Percentiles rank a stretch among this genome's conserved stretches.
phyloP scores from a whole-genome alignment of 495 filamentous ascomycete species.

The Parathielavia appendiculata region DNA sequence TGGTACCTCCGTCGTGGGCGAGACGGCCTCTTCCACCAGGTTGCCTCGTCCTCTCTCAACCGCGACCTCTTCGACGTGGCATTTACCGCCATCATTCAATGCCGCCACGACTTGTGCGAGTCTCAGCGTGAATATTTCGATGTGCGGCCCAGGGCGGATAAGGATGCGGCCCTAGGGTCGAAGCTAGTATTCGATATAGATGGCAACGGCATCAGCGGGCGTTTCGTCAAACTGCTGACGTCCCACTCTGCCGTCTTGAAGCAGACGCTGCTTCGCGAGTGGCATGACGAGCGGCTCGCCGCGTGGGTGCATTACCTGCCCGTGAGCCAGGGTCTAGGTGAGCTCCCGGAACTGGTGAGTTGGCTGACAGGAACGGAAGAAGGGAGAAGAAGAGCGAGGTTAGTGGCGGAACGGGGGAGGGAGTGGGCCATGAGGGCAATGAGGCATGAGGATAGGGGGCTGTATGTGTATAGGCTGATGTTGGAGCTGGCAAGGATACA shows the following conservation, averaged over 20 bases:
- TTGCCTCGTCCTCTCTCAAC: constrained; percentile 22
- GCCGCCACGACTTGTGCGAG: background rate
- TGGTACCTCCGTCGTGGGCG: background rate
- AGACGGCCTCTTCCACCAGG: constrained; percentile 19
- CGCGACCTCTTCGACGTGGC: constrained; percentile 9
- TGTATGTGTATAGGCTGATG: constrained; percentile 16
- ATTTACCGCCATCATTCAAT: constrained; percentile 16
- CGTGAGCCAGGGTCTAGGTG: constrained; percentile 17
- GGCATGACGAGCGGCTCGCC: constrained; percentile 52
- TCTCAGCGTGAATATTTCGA: constrained; percentile 21
- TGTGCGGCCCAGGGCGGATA: constrained; percentile 17
- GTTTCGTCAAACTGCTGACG: constrained; percentile 47
- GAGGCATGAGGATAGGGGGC: constrained; percentile 6
- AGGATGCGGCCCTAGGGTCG: constrained; percentile 24
- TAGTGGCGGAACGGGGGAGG: background rate
- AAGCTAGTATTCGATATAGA: constrained; percentile 47
- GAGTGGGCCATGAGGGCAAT: constrained; percentile 5
- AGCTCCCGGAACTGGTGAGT: constrained; percentile 31
- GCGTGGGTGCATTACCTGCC: constrained; percentile 45
- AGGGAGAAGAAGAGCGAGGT: background rate
- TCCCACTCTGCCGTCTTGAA: constrained; percentile 42
- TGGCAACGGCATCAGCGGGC: constrained; percentile 51
- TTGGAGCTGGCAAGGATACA: constrained; percentile 19
- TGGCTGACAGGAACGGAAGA: constrained; percentile 31
- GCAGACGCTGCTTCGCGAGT: constrained; percentile 49